Conservation (phyloP, 148 eudicot species). For the Chenopodium formosanum region DNA sequence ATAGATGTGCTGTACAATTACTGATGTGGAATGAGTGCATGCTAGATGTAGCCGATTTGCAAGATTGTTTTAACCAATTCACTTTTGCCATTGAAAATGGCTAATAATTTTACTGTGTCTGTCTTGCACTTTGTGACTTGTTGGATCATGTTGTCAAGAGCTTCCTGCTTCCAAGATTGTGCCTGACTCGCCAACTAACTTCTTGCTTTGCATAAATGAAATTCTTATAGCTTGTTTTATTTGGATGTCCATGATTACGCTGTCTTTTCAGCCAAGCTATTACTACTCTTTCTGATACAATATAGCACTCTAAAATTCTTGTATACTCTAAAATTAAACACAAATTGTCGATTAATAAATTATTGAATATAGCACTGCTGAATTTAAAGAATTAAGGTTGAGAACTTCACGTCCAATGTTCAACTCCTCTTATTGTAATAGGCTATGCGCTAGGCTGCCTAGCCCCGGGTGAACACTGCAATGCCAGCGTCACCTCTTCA, state of each 20-base stretch:
- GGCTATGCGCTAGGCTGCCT: too few relatives aligned
- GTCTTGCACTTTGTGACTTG: not conserved
- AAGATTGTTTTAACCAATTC: not conserved
- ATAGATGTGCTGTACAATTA: slow-evolving; percentile 8
- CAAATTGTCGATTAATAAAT: too few relatives aligned
- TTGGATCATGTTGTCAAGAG: not conserved
- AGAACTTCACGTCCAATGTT: too few relatives aligned
- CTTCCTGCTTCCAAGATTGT: not conserved
- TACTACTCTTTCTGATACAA: not conserved
- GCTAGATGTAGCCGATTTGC: not conserved
- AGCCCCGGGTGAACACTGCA: too few relatives aligned
- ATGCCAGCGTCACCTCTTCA: too few relatives aligned
- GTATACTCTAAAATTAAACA: too few relatives aligned
- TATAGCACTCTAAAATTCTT: too few relatives aligned
- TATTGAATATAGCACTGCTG: too few relatives aligned
- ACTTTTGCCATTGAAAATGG: not conserved
- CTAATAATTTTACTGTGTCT: not conserved
- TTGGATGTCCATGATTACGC: not conserved
- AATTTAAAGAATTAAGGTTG: too few relatives aligned
- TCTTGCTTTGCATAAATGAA: not conserved
- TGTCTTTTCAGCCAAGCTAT: not conserved
- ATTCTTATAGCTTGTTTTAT: not conserved
- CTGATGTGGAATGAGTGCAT: slow-evolving; percentile 19
- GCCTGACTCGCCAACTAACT: not conserved
- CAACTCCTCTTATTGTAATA: too few relatives aligned